Evolutionary conservation across 495 filamentous ascomycete genomes (phyloP).

Genomic region (Hapsidospora chrysogenum): DNA sequence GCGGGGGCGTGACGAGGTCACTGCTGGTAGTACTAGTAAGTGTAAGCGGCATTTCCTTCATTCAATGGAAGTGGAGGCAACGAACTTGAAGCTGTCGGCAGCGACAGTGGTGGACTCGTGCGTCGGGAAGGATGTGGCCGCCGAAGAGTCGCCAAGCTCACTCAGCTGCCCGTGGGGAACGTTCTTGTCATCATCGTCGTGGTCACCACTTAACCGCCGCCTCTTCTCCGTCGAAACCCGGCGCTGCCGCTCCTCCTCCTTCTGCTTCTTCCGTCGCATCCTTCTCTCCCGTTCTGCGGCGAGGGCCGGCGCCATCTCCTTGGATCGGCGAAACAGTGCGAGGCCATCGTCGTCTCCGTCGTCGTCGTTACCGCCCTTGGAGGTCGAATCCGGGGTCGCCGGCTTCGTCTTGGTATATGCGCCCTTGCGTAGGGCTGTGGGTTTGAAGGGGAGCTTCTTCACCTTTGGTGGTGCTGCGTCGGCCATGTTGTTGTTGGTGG

Average conservation of each 20-base stretch:
- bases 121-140: too few relatives aligned
- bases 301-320: constrained; percentile 1
- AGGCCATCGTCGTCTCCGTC: constrained; percentile 2
- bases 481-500: neutral
- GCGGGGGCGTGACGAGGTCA: neutral
- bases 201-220: neutral
- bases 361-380: neutral
- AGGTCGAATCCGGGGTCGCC: neutral
- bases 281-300: neutral
- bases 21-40: neutral
- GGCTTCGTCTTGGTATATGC: too few relatives aligned
- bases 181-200: too few relatives aligned
- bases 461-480: neutral
- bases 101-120: neutral
- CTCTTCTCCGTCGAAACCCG: neutral
- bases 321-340: neutral
- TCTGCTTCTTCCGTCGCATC: neutral
- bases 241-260: neutral
- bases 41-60: too few relatives aligned
- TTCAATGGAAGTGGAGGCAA: too few relatives aligned
- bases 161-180: too few relatives aligned
- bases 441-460: constrained; percentile 4
- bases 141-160: too few relatives aligned
- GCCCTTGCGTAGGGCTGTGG: constrained; percentile 1
- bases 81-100: neutral